Percentiles rank a stretch among this genome's conserved stretches.
Conservation (phyloP, 140 eudicot genomes). For the Bidens hawaiensis region DNA sequence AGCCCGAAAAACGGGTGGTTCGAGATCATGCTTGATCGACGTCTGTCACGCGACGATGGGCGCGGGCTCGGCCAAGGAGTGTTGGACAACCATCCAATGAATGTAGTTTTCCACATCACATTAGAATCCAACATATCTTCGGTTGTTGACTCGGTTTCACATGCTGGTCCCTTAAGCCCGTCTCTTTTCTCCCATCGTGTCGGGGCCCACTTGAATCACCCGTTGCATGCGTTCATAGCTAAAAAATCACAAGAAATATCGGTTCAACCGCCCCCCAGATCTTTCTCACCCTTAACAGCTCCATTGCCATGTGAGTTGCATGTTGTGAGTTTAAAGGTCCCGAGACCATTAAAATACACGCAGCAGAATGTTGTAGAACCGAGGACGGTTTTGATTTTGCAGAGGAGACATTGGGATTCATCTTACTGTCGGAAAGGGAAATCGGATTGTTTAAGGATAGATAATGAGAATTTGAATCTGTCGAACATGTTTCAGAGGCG, state of each 20-base stretch:
- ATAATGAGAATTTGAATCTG: conserved; percentile 58
- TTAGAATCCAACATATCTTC: conserved; percentile 68
- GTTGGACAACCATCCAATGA: conserved; percentile 81
- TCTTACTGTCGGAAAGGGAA: conserved; percentile 74
- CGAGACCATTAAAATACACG: conserved; percentile 61
- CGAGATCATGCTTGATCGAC: conserved; percentile 92
- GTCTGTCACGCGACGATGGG: conserved; percentile 77
- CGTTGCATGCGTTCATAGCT: conserved; percentile 64
- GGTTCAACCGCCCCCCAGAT: conserved; percentile 78
- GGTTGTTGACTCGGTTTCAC: conserved; percentile 27
- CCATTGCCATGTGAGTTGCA: conserved; percentile 89
- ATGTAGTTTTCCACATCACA: conserved; percentile 64
- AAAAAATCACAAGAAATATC: conserved; percentile 66
- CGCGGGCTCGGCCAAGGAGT: conserved; percentile 99
- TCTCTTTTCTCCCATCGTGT: conserved; percentile 85
- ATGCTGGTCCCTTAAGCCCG: conserved; percentile 56
- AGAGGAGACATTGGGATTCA: conserved; percentile 76
- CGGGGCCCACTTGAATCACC: conserved; percentile 85
- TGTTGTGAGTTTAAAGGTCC: conserved; percentile 76
- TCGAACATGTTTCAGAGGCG: conserved; percentile 66
- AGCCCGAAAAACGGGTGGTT: conserved; percentile 83
- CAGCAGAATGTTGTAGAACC: conserved; percentile 61
- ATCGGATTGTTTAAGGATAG: conserved; percentile 60
- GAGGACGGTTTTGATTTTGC: conserved; percentile 48
- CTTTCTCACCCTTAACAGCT: conserved; percentile 75